These are phyloP conservation scores for Nicotiana otophora DNA, from an alignment of 257 asterid species.

Conservation along the genomic window DNA sequence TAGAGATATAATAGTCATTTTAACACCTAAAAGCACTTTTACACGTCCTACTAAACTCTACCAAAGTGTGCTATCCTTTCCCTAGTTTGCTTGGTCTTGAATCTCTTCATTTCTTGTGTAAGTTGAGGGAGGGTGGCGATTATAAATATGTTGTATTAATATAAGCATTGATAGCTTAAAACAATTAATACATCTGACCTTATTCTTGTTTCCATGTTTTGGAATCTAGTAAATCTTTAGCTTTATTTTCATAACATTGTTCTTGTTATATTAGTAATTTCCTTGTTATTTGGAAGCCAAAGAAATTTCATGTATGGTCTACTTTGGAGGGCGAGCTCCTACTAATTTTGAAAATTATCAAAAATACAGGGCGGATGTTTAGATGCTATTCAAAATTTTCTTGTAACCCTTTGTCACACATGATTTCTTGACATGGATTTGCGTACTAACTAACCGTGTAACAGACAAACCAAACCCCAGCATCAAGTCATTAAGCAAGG, in stretches of 20 bases:
- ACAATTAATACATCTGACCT: neutral
- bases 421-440: neutral
- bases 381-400: no score
- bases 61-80: neutral
- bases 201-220: neutral
- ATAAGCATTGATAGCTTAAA: neutral
- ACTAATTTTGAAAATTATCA: neutral
- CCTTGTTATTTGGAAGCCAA: neutral
- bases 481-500: neutral
- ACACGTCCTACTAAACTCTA: neutral
- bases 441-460: neutral
- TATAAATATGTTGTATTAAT: neutral
- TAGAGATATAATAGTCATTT: neutral
- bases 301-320: neutral
- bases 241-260: neutral
- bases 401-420: neutral
- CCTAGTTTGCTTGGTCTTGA: neutral
- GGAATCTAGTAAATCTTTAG: neutral
- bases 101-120: neutral
- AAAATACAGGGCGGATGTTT: no score
- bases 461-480: neutral
- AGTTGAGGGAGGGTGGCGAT: neutral
- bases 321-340: neutral
- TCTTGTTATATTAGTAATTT: neutral
- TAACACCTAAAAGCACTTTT: neutral